Conservation (phyloP, 2,329 filamentous ascomycete genomes). For the Meredithiella fracta region DNA sequence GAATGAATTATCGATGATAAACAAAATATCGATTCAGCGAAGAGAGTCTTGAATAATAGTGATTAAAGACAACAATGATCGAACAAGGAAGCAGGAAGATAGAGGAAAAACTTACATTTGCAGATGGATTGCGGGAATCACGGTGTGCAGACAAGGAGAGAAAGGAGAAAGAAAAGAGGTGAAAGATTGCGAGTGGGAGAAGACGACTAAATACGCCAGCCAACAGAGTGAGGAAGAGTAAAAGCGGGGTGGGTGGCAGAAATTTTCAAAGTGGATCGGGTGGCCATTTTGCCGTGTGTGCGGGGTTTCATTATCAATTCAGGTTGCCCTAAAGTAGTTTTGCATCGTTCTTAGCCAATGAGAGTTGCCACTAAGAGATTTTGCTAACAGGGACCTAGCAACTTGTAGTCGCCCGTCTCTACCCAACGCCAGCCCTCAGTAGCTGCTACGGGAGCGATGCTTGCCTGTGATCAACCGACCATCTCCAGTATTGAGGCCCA, state of each 20-base stretch:
- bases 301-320: neutral
- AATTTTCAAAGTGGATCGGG: slow-evolving; percentile 13
- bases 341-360: slow-evolving; percentile 3
- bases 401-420: neutral
- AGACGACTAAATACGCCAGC: slow-evolving; percentile 13
- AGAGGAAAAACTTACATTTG: slow-evolving; percentile 12
- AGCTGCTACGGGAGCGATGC: neutral
- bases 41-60: neutral
- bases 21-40: neutral
- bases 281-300: slow-evolving; percentile 13
- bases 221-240: slow-evolving; percentile 6
- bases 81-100: neutral
- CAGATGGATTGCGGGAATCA: slow-evolving; percentile 15
- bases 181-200: slow-evolving; percentile 8
- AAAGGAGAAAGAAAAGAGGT: slow-evolving; percentile 14
- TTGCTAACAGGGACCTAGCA: neutral
- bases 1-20: neutral
- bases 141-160: slow-evolving; percentile 15
- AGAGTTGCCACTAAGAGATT: neutral
- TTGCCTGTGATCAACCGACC: neutral
- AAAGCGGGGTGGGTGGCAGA: slow-evolving; percentile 15
- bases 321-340: slow-evolving; percentile 13
- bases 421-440: neutral
- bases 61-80: neutral
- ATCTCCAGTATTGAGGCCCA: slow-evolving; percentile 1